A percentile compares a stretch with the other conserved stretches of the same genome.
Evolutionary conservation across 305 asterid species (phyloP).

Genomic region (Rubia occidens): DNA sequence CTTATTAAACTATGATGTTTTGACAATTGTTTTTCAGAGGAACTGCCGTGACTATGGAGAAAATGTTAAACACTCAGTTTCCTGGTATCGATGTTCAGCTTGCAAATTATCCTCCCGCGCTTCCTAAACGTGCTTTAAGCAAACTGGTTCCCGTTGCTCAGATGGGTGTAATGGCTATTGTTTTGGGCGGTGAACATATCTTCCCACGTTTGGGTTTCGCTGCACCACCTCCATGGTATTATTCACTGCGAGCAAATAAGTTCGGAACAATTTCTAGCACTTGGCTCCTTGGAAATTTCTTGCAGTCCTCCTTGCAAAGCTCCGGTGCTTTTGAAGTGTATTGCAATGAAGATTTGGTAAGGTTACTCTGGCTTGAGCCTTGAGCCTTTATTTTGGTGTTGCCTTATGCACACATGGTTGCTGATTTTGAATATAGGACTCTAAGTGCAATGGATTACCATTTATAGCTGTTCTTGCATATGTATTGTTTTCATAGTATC

Average conservation of each 20-base stretch:
- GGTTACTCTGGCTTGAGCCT: conserved; percentile 19
- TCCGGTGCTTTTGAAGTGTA: conserved; percentile 94
- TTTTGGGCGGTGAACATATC: conserved; percentile 79
- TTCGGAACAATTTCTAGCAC: conserved; percentile 92
- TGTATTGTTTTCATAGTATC: neutral
- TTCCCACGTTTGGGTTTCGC: conserved; percentile 82
- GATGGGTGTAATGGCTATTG: conserved; percentile 65
- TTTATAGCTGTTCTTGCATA: neutral
- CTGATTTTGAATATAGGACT: neutral
- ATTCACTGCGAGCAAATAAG: conserved; percentile 67
- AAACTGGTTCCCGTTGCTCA: conserved; percentile 74
- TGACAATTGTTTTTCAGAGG: conserved; percentile 50
- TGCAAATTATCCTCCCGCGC: conserved; percentile 85
- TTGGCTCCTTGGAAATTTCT: conserved; percentile 89
- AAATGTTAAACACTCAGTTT: conserved; percentile 74
- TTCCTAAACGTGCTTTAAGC: conserved; percentile 78
- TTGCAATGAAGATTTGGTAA: conserved; percentile 81
- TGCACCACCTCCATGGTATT: conserved; percentile 92
- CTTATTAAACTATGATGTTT: neutral
- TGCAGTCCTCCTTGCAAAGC: conserved; percentile 80
- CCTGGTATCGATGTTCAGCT: conserved; percentile 77
- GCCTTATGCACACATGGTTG: neutral
- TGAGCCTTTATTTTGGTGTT: neutral
- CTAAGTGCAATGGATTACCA: neutral
- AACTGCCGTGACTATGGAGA: conserved; percentile 84